Conservation (phyloP, 2,329 filamentous ascomycete species). For the Sporothrix protearum region DNA sequence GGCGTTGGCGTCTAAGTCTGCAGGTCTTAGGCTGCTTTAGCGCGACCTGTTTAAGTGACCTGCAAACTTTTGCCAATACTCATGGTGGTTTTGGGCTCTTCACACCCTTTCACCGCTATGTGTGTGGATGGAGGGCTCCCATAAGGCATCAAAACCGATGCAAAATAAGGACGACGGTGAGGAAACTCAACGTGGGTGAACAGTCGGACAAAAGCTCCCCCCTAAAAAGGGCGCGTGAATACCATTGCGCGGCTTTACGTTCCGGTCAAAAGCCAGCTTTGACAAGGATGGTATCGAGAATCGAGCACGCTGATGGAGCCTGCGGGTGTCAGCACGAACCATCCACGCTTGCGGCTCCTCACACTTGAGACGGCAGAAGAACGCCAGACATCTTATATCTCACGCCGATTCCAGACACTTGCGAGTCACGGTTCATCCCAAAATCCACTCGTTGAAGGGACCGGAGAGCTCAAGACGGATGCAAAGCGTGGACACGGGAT, state of each 20-base stretch:
- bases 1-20: constrained; percentile 18
- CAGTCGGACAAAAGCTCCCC: not conserved
- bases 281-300: not conserved
- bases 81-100: constrained; percentile 2
- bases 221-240: not conserved
- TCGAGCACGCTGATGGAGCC: not conserved
- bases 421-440: not conserved
- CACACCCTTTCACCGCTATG: constrained; percentile 15
- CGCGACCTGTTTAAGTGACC: constrained; percentile 1
- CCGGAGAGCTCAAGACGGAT: not conserved
- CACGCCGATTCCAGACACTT: not conserved
- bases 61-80: not conserved
- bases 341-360: not conserved
- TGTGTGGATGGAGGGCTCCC: not conserved
- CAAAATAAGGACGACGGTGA: not conserved
- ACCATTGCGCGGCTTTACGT: not conserved
- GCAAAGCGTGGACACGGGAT: not conserved
- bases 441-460: not conserved
- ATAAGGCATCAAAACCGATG: constrained; percentile 19
- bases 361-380: not conserved
- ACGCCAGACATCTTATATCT: not conserved
- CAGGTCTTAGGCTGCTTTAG: constrained; percentile 17
- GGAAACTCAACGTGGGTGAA: not conserved
- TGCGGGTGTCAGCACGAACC: not conserved
- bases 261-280: not conserved